Conservation (phyloP, 2,329 filamentous ascomycete species). For the Talaromyces sp. region DNA sequence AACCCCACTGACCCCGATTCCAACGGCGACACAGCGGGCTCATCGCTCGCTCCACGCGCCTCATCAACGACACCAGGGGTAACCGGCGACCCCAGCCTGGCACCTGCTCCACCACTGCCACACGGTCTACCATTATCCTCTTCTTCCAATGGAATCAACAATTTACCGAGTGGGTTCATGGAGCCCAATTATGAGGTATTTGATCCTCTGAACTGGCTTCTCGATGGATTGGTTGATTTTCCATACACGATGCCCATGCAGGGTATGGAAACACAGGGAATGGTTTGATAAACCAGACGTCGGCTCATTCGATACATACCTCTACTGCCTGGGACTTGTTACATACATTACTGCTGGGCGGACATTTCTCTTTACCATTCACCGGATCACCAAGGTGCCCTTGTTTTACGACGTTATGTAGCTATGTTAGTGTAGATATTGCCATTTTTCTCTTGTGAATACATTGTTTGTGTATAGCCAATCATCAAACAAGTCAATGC, state of each 20-base stretch:
- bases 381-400: not conserved
- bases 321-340: not conserved
- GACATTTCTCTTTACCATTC: not conserved
- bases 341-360: not conserved
- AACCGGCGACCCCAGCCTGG: constrained; percentile 44
- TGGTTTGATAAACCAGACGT: constrained; percentile 25
- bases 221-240: constrained; percentile 79
- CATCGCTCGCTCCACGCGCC: constrained; percentile 44
- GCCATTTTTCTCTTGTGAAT: not conserved
- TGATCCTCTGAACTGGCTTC: constrained; percentile 88
- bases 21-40: constrained; percentile 66
- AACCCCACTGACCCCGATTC: constrained; percentile 84
- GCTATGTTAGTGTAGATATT: not conserved
- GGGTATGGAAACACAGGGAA: constrained; percentile 43
- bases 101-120: constrained; percentile 35
- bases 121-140: constrained; percentile 30
- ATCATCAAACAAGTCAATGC: not conserved
- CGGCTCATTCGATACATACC: not conserved
- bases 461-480: not conserved
- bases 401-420: constrained; percentile 6
- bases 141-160: constrained; percentile 25
- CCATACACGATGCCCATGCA: constrained; percentile 63
- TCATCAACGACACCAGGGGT: constrained; percentile 37
- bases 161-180: constrained; percentile 52
- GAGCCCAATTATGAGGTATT: constrained; percentile 80